Base-by-base conservation (phyloP, 441 rosid genomes). In the Pelargonium cotyledonis region DNA sequence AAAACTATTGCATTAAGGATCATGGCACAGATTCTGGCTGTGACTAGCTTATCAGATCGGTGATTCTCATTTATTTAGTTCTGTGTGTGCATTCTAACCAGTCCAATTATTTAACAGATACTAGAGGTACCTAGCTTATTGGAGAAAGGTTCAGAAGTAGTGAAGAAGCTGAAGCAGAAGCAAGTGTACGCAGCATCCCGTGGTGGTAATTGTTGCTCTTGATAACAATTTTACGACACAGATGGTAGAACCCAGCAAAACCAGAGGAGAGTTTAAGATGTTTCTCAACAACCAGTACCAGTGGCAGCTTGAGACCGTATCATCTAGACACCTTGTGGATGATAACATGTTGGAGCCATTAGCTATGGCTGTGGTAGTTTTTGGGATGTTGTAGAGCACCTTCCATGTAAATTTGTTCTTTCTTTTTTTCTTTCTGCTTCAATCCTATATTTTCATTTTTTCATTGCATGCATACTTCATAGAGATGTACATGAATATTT, bases 61-160 rank as follows among this genome's bases (percentile, higher is more conserved):
- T 26, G 55, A 12, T 49, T 49, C 55, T 49, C 55, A 11, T 46
- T 8, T 46, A 46, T 46, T 26, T 26, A 26, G 29, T 26, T 26
- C 29, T 26, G 29, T 26, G 29, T 26, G 29, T 47, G n/a, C 14
- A 8, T 64, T 31, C 67, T 73, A 19, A 73, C 43, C 1, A 8
- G 12, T 2, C 53, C 18, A 6, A 0, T 29, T 64, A 4, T 49
- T 44, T 55, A 43, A 23, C 79, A 88, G 94, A 82, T 85, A 67
- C 69, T 83, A 40, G 89, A 86, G 73, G 86, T 74, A 18, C 91
- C 94, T 16, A 74, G 76, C 66, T 76, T 88, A 73, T 7, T 79
- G 65, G 86, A 86, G 72, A 77, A 85, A 40, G 94, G 94, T 66
- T 86, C 87, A 0, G 81, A 63, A 8, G 79, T 71, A 1, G 78